Conservation (phyloP, 225 moss, liverwort and hornwort species). For the Anthoceros angustus region DNA sequence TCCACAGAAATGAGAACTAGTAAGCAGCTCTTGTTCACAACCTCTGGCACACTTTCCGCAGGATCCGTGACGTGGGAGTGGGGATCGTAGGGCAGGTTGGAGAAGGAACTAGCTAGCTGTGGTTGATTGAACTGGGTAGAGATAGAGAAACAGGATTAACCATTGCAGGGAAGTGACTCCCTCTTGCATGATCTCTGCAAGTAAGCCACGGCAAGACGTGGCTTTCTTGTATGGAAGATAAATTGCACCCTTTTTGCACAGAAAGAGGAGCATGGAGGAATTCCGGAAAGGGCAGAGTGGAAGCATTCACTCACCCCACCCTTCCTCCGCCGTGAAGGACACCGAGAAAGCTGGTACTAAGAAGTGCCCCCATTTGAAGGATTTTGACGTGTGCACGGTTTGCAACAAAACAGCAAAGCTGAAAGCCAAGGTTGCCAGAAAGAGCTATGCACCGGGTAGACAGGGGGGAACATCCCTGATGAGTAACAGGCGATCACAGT, state of each 20-base stretch:
- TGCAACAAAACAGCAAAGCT: constrained; percentile 6
- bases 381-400: background rate
- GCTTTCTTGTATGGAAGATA: background rate
- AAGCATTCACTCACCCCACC: constrained; percentile 4
- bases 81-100: background rate
- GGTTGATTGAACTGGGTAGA: no score
- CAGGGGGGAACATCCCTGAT: background rate
- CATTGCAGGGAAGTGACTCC: no score
- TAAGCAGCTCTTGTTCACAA: background rate
- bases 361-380: constrained; percentile 2
- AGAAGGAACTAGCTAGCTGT: background rate
- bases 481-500: background rate
- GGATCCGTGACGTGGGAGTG: background rate
- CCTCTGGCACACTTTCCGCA: background rate
- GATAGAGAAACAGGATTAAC: no score
- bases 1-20: constrained; percentile 1
- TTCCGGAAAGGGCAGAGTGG: background rate
- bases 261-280: background rate
- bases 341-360: background rate
- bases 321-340: background rate
- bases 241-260: background rate
- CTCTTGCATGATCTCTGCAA: no score
- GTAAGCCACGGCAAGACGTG: background rate
- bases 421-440: background rate
- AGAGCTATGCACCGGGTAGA: background rate